Evolutionary conservation across 148 eudicot genomes (phyloP).

Genomic region (Limonium bicolor): DNA sequence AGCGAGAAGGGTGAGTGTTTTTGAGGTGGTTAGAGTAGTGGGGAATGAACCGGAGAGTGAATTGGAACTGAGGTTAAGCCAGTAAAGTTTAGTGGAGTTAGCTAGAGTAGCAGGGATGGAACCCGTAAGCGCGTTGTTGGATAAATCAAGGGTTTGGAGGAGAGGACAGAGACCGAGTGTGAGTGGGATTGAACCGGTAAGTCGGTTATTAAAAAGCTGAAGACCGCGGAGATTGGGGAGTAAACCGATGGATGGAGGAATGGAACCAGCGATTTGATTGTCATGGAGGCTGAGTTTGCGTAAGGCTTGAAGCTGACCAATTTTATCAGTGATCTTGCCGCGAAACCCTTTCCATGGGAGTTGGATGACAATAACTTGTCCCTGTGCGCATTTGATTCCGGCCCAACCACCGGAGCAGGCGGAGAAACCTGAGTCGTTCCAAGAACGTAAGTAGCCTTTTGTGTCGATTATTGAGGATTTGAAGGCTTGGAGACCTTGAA

Average conservation of each 20-base stretch:
- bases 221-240: constrained; percentile 70
- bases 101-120: constrained; percentile 41
- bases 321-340: constrained; percentile 42
- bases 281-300: constrained; percentile 81
- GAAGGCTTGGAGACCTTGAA: constrained; percentile 69
- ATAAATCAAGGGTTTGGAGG: constrained; percentile 60
- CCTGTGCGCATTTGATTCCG: constrained; percentile 81
- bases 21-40: constrained; percentile 23
- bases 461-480: constrained; percentile 47
- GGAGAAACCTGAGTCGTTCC: constrained; percentile 61
- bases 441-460: constrained; percentile 45
- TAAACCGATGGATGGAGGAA: constrained; percentile 48
- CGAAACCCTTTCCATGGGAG: constrained; percentile 69
- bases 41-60: constrained; percentile 51
- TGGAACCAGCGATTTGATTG: constrained; percentile 42
- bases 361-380: constrained; percentile 77
- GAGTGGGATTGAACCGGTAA: constrained; percentile 63
- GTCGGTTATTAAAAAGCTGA: constrained; percentile 52
- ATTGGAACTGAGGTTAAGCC: constrained; percentile 67
- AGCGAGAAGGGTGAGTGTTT: constrained; percentile 29
- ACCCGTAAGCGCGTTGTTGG: constrained; percentile 45
- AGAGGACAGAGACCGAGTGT: constrained; percentile 39
- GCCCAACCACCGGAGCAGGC: constrained; percentile 75
- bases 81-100: constrained; percentile 38
- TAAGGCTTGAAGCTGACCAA: constrained; percentile 59